Conservation (phyloP, 2,329 filamentous ascomycete genomes). For the Onygenales sp. region DNA sequence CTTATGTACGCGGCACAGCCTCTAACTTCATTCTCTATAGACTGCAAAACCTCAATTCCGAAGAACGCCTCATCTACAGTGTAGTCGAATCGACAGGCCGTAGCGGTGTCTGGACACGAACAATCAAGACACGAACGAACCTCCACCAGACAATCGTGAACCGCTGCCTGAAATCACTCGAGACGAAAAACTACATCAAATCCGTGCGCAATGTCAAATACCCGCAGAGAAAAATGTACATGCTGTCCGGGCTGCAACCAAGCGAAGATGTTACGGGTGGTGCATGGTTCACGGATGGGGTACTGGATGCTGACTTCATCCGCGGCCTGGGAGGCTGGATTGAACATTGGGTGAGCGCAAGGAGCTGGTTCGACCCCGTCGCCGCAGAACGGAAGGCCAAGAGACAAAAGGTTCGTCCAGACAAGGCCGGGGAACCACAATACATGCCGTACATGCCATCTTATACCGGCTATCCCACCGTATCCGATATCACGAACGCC, state of each 20-base stretch:
- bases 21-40: constrained; percentile 13
- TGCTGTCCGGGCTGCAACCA: constrained; percentile 74
- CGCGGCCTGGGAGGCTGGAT: constrained; percentile 64
- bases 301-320: constrained; percentile 83
- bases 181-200: constrained; percentile 72
- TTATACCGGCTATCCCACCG: constrained; percentile 71
- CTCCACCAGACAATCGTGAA: constrained; percentile 77
- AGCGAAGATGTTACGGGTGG: constrained; percentile 87
- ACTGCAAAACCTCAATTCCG: constrained; percentile 42
- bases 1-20: background rate
- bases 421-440: constrained; percentile 19
- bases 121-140: constrained; percentile 68
- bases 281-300: constrained; percentile 87
- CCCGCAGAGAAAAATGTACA: constrained; percentile 90
- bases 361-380: constrained; percentile 57
- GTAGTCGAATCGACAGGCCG: constrained; percentile 77
- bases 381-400: constrained; percentile 29
- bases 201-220: constrained; percentile 87
- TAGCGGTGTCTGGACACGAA: constrained; percentile 85
- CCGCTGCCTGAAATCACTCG: constrained; percentile 73
- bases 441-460: constrained; percentile 49
- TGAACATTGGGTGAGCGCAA: constrained; percentile 60
- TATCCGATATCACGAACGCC: constrained; percentile 64
- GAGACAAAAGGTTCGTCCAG: constrained; percentile 26
- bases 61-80: constrained; percentile 80